Base-by-base conservation (phyloP, 2,329 filamentous ascomycete species). In the Colletotrichum nymphaeae region DNA sequence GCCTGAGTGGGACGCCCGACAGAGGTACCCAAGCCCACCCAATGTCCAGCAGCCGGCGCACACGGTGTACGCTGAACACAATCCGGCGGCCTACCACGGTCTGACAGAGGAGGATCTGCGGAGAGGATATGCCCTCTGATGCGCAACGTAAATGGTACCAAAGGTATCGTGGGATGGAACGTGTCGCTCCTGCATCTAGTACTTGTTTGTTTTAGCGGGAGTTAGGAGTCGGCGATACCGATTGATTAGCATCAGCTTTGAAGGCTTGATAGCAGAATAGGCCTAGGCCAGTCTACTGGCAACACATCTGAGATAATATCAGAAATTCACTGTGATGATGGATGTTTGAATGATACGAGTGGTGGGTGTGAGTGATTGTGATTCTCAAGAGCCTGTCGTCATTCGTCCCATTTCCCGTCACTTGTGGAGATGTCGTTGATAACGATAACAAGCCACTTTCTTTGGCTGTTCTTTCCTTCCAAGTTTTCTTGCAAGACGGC, bases 21-120 rank as follows among this genome's bases (percentile, higher is more conserved):
- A 63, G 28, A 74, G 65, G 7, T 52, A 70, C 8, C 79, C 78
- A 63, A 73, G 84, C 63, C 81, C 86, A 4, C 86, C 87, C 0
- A 79, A 85, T 28, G 78, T 88, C 53, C 81, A 81, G 28, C 87
- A 88, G 63, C 87, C 87, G 0, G 87, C 86, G 0, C 84, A 86
- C 9, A 49, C 66, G 12, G 64, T 70, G 26, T 75, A 74, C 16
- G 74, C 67, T 16, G 64, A 74, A 24, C 73, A 74, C n/a, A 69
- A 72, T 26, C 74, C 72, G 28, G 72, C 76, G 8, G 79, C 78
- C 52, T 64, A 75, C 30, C 67, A 75, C 11, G 78, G 74, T 14
- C 53, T 73, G 67, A 73, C 72, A 24, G 75, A 78, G 35, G 75
- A 76, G 16, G 72, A 76, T 2, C 19, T 67, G 6, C 72, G 73